phyloP scores from a whole-genome alignment of 257 asterid genomes.

The Nicotiana knightiana region DNA sequence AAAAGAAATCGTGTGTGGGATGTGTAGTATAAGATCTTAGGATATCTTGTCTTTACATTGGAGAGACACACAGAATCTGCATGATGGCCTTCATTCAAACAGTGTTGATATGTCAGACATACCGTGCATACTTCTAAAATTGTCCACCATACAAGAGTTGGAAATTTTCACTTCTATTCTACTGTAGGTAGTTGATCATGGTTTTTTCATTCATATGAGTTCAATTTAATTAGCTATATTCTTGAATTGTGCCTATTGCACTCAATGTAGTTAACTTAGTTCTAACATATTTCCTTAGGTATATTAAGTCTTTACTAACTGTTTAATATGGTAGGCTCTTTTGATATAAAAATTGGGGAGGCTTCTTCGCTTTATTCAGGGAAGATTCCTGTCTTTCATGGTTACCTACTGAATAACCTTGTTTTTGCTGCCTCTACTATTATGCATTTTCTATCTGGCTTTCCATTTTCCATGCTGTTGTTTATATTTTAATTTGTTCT shows the following conservation, averaged over 20 bases:
- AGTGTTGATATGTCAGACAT: background rate
- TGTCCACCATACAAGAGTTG: background rate
- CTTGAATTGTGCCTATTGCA: background rate
- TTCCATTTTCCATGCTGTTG: background rate
- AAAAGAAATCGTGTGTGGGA: background rate
- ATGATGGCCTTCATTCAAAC: background rate
- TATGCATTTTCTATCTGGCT: constrained; percentile 3
- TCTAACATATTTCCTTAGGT: background rate
- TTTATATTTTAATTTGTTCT: background rate
- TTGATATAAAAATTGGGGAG: background rate
- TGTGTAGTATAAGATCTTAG: background rate
- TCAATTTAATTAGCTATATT: background rate
- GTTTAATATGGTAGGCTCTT: background rate
- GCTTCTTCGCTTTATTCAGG: background rate
- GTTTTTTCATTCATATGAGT: background rate
- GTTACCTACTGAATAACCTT: background rate
- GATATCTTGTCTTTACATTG: background rate
- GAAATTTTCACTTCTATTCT: background rate
- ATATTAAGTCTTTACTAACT: background rate
- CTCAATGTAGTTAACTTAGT: background rate
- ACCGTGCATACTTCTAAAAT: background rate
- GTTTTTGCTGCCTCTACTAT: background rate
- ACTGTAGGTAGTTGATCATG: background rate
- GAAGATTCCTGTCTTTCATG: background rate
- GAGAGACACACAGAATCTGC: background rate